Evolutionary conservation across 2,329 filamentous ascomycete genomes (phyloP).

Genomic region (Monosporascus ibericus): DNA sequence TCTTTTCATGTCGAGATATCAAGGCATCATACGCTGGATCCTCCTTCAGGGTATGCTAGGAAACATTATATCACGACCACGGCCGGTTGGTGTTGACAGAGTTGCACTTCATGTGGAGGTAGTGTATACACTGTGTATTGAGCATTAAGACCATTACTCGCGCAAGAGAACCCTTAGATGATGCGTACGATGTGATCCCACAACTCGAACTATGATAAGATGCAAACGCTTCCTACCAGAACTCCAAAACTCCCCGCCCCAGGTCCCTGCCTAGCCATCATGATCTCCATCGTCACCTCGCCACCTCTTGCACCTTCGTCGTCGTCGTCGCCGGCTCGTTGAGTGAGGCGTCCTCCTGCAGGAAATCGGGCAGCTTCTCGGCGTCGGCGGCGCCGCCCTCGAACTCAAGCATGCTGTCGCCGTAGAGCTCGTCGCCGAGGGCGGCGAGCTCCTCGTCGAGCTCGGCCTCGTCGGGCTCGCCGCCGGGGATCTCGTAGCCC

Average conservation of each 20-base stretch:
- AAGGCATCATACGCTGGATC: too few relatives aligned
- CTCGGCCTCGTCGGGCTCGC: slow-evolving; percentile 86
- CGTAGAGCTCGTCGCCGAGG: slow-evolving; percentile 68
- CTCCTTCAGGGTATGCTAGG: too few relatives aligned
- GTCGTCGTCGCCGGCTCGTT: slow-evolving; percentile 83
- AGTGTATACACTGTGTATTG: too few relatives aligned
- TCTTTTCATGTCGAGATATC: too few relatives aligned
- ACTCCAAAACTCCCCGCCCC: background rate
- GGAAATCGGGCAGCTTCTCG: slow-evolving; percentile 68
- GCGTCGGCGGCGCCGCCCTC: slow-evolving; percentile 55
- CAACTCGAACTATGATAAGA: too few relatives aligned
- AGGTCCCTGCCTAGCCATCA: slow-evolving; percentile 1
- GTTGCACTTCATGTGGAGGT: too few relatives aligned
- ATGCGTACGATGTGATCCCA: too few relatives aligned
- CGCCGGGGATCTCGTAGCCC: slow-evolving; percentile 91
- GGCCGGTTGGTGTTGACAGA: too few relatives aligned
- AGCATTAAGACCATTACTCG: too few relatives aligned
- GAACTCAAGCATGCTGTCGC: slow-evolving; percentile 52
- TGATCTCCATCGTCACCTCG: slow-evolving; percentile 33
- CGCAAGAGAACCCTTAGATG: too few relatives aligned
- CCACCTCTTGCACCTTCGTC: slow-evolving; percentile 77
- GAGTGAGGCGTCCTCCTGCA: slow-evolving; percentile 89
- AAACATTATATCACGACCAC: too few relatives aligned
- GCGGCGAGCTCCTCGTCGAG: slow-evolving; percentile 95
- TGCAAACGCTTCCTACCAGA: background rate